A percentile compares a stretch with the other conserved stretches of the same genome.
Evolutionary conservation across 2,329 filamentous ascomycete species (phyloP).

Genomic region (Ophiocordyceps polyrhachis-furcata): DNA sequence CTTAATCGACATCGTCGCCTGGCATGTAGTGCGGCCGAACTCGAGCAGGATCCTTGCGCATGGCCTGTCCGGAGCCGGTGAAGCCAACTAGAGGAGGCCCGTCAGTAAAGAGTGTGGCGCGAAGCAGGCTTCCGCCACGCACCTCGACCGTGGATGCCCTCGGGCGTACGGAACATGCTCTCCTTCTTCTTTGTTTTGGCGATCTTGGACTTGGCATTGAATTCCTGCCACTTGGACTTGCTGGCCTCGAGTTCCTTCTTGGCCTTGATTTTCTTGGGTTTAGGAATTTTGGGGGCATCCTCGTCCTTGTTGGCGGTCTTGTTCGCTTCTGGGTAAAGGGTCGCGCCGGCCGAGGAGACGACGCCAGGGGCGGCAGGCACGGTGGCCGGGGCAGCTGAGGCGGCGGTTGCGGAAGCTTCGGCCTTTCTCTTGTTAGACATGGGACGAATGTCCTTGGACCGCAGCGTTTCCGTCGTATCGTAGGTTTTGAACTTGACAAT

Average conservation of each 20-base stretch:
- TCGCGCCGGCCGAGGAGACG: slow-evolving; percentile 36
- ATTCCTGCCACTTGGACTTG: slow-evolving; percentile 91
- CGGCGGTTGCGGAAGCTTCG: slow-evolving; percentile 46
- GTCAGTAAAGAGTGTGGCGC: neutral
- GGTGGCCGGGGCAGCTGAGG: slow-evolving; percentile 21
- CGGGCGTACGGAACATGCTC: slow-evolving; percentile 91
- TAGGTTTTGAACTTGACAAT: slow-evolving; percentile 92
- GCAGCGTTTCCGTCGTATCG: slow-evolving; percentile 63
- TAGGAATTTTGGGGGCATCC: slow-evolving; percentile 51
- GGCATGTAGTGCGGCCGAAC: slow-evolving; percentile 67
- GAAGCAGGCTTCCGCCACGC: slow-evolving; percentile 9
- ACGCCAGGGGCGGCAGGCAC: slow-evolving; percentile 17
- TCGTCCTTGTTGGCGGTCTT: slow-evolving; percentile 42
- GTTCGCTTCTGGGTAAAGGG: slow-evolving; percentile 41
- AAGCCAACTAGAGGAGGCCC: slow-evolving; percentile 56
- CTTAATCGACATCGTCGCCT: slow-evolving; percentile 19
- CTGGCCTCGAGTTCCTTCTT: slow-evolving; percentile 79
- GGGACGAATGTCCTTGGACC: slow-evolving; percentile 68
- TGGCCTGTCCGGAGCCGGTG: slow-evolving; percentile 82
- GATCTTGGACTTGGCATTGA: slow-evolving; percentile 58
- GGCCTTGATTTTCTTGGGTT: slow-evolving; percentile 79
- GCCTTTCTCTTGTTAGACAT: slow-evolving; percentile 71
- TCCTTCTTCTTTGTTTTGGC: slow-evolving; percentile 60
- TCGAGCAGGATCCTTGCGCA: slow-evolving; percentile 79
- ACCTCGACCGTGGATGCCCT: slow-evolving; percentile 76